Percentiles rank a stretch among this genome's conserved stretches.
Evolutionary conservation across 345 rosid species (phyloP).

Genomic region (Eucalyptus erythrocorys): DNA sequence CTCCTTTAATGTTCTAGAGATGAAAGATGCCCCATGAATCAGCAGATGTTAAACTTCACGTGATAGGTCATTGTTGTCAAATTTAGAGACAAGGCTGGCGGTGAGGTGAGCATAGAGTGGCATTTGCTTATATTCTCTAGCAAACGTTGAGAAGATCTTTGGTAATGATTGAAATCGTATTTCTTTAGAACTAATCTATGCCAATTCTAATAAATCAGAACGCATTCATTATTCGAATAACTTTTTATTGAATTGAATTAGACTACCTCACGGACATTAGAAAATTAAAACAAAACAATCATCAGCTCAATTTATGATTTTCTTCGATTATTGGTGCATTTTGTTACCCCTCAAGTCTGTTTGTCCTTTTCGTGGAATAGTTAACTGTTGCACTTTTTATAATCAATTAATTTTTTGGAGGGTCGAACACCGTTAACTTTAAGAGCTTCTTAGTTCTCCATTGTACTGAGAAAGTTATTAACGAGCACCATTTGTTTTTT

Average conservation of each 20-base stretch:
- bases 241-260: rapidly evolving
- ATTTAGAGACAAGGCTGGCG: background rate
- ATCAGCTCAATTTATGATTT: background rate
- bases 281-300: background rate
- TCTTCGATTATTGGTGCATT: background rate
- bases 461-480: background rate
- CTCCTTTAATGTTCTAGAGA: background rate
- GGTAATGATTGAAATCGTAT: rapidly evolving
- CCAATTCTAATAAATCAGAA: rapidly evolving
- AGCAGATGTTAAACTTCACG: rapidly evolving
- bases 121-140: background rate
- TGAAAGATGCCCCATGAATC: rapidly evolving
- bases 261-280: rapidly evolving
- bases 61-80: background rate
- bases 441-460: background rate
- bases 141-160: rapidly evolving
- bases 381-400: rapidly evolving
- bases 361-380: background rate
- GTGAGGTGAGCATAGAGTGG: rapidly evolving
- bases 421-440: rapidly evolving
- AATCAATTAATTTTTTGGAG: background rate
- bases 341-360: rapidly evolving
- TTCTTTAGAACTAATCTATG: rapidly evolving
- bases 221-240: rapidly evolving
- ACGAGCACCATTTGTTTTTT: background rate